These are phyloP conservation scores for Thalassiosira mediterranea DNA, from an alignment of 352 stramenopile genomes.

Conservation along the genomic window DNA sequence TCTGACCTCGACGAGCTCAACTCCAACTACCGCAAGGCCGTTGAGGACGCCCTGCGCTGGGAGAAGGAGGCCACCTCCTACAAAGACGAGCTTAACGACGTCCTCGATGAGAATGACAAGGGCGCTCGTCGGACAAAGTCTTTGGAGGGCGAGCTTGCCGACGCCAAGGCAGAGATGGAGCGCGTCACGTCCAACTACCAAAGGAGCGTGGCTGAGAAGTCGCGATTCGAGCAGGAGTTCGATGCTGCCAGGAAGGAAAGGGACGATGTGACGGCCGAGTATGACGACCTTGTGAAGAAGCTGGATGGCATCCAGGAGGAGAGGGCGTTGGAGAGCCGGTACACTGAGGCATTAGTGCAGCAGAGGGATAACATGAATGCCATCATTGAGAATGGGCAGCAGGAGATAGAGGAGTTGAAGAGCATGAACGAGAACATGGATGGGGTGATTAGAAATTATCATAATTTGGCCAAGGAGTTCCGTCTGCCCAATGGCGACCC, in stretches of 20 bases:
- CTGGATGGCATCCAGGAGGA: slow-evolving; percentile 44
- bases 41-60: slow-evolving; percentile 24
- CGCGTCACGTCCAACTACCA: slow-evolving; percentile 16
- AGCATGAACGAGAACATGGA: slow-evolving; percentile 16
- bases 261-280: slow-evolving; percentile 13
- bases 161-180: slow-evolving; percentile 29
- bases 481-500: neutral
- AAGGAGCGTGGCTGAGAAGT: slow-evolving; percentile 18
- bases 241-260: slow-evolving; percentile 11
- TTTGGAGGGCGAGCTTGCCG: slow-evolving; percentile 13
- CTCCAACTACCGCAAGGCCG: slow-evolving; percentile 14
- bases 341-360: slow-evolving; percentile 52
- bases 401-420: slow-evolving; percentile 47
- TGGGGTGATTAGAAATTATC: neutral
- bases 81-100: slow-evolving; percentile 43
- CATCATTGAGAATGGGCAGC: slow-evolving; percentile 47
- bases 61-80: slow-evolving; percentile 16
- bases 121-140: slow-evolving; percentile 5
- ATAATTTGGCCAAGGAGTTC: slow-evolving; percentile 8
- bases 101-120: slow-evolving; percentile 45
- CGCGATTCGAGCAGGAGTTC: slow-evolving; percentile 22
- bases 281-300: slow-evolving; percentile 42
- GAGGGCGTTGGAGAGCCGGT: slow-evolving; percentile 38
- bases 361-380: slow-evolving; percentile 54
- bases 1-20: slow-evolving; percentile 33